Percentiles rank a stretch among this genome's conserved stretches.
phyloP scores from a whole-genome alignment of 2,329 filamentous ascomycete species.

The Pestalotiopsis sp. region DNA sequence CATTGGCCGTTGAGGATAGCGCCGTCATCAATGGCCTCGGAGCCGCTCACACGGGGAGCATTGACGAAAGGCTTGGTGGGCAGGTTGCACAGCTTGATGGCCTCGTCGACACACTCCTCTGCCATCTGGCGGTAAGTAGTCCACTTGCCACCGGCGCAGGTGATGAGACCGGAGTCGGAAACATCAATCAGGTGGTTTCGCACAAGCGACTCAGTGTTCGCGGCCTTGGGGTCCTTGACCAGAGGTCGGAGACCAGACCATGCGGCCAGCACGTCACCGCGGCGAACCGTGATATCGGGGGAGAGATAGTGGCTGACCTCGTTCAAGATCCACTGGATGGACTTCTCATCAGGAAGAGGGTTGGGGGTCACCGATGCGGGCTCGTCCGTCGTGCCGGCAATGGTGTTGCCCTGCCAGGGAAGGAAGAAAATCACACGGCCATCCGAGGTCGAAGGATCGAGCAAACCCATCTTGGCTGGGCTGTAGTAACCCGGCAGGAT shows the following conservation, averaged over 20 bases:
- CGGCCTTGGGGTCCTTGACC: slow-evolving; percentile 82
- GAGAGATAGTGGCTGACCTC: slow-evolving; percentile 82
- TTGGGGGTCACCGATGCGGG: slow-evolving; percentile 71
- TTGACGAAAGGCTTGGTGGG: slow-evolving; percentile 55
- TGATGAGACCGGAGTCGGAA: slow-evolving; percentile 77
- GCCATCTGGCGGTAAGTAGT: slow-evolving; percentile 93
- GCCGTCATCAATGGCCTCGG: slow-evolving; percentile 68
- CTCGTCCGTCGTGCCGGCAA: slow-evolving; percentile 84
- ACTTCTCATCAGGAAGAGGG: slow-evolving; percentile 76
- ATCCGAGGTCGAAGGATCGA: slow-evolving; percentile 84
- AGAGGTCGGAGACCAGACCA: slow-evolving; percentile 88
- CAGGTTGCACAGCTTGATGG: slow-evolving; percentile 68
- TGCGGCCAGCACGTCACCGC: slow-evolving; percentile 84
- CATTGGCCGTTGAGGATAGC: slow-evolving; percentile 66
- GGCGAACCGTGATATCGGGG: slow-evolving; percentile 80
- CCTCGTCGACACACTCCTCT: slow-evolving; percentile 83
- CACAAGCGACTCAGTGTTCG: slow-evolving; percentile 83
- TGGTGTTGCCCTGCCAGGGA: slow-evolving; percentile 91
- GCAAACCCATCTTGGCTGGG: slow-evolving; percentile 81
- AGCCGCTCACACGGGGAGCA: slow-evolving; percentile 68
- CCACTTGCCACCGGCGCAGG: slow-evolving; percentile 89
- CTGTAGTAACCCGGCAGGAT: slow-evolving; percentile 86
- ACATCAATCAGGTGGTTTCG: slow-evolving; percentile 83
- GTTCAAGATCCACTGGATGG: slow-evolving; percentile 84
- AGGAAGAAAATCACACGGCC: slow-evolving; percentile 92